phyloP scores from a whole-genome alignment of 495 filamentous ascomycete species.

The Aspergillus diversus region DNA sequence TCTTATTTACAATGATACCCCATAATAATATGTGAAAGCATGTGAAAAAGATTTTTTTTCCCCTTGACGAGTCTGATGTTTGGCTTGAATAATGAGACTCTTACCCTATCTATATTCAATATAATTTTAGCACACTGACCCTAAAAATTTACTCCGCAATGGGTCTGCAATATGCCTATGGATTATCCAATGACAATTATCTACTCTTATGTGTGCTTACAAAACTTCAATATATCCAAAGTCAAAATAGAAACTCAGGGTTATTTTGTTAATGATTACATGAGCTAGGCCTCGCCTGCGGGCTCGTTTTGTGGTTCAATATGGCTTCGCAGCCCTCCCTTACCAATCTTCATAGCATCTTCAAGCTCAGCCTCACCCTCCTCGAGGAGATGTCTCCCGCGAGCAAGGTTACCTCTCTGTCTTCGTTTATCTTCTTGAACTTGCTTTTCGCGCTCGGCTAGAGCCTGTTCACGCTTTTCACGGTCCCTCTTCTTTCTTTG shows the following conservation, averaged over 20 bases:
- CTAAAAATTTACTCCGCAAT: too few species aligned
- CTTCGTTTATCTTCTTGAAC: slow-evolving; percentile 76
- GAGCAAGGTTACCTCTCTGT: slow-evolving; percentile 65
- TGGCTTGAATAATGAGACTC: not conserved
- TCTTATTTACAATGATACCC: slow-evolving; percentile 49
- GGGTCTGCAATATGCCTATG: too few species aligned
- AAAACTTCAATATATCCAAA: not conserved
- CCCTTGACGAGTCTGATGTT: slow-evolving; percentile 18
- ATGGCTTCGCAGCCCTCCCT: slow-evolving; percentile 70
- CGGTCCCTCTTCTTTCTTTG: slow-evolving; percentile 65
- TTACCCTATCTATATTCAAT: not conserved
- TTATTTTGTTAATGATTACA: slow-evolving; percentile 1
- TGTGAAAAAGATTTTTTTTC: slow-evolving; percentile 21
- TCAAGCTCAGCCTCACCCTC: slow-evolving; percentile 82
- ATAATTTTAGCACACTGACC: not conserved
- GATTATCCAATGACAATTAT: too few species aligned
- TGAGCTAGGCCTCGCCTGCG: slow-evolving; percentile 16
- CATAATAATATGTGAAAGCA: slow-evolving; percentile 32
- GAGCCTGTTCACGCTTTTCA: slow-evolving; percentile 70
- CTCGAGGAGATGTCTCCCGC: slow-evolving; percentile 65
- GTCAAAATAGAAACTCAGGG: not conserved
- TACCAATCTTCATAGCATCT: slow-evolving; percentile 74
- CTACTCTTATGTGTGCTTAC: too few species aligned
- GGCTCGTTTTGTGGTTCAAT: slow-evolving; percentile 43
- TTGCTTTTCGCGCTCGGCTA: slow-evolving; percentile 71